Evolutionary conservation across 495 filamentous ascomycete genomes (phyloP).

Genomic region (Daldinia decipiens): DNA sequence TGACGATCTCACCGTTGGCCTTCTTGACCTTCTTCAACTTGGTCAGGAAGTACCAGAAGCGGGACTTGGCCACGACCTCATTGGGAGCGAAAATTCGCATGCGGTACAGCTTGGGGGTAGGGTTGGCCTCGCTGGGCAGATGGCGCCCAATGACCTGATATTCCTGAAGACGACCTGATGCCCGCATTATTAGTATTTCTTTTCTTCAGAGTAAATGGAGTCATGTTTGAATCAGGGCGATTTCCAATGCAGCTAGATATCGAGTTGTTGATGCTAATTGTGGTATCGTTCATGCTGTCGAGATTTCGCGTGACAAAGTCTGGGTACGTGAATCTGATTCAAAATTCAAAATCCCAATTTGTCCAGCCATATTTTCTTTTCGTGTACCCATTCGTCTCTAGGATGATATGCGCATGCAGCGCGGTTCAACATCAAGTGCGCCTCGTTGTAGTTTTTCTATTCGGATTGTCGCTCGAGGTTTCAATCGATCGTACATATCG

Average conservation of each 20-base stretch:
- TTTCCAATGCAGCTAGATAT: slow-evolving; percentile 2
- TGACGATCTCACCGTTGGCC: slow-evolving; percentile 98
- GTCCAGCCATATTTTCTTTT: neutral
- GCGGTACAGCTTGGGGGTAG: slow-evolving; percentile 96
- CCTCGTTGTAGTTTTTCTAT: neutral
- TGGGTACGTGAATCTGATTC: neutral
- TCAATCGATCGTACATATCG: slow-evolving; percentile 27
- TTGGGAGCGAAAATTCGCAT: slow-evolving; percentile 99
- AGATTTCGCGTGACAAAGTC: neutral
- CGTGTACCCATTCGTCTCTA: neutral
- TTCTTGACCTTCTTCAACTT: slow-evolving; percentile 99
- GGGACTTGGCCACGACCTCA: slow-evolving; percentile 95
- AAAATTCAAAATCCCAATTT: neutral
- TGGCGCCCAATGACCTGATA: slow-evolving; percentile 99
- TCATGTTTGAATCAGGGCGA: neutral
- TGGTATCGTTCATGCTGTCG: neutral
- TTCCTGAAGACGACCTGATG: slow-evolving; percentile 94
- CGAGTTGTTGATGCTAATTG: slow-evolving; percentile 4
- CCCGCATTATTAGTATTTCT: slow-evolving; percentile 37
- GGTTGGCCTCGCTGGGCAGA: slow-evolving; percentile 93
- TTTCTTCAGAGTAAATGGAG: neutral
- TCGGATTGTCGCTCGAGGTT: neutral
- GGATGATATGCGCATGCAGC: neutral
- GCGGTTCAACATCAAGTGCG: neutral
- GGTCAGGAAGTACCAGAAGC: slow-evolving; percentile 99